Conservation (phyloP, 768 basidiomycete genomes). For the Boletus pseudo-olivaceus region DNA sequence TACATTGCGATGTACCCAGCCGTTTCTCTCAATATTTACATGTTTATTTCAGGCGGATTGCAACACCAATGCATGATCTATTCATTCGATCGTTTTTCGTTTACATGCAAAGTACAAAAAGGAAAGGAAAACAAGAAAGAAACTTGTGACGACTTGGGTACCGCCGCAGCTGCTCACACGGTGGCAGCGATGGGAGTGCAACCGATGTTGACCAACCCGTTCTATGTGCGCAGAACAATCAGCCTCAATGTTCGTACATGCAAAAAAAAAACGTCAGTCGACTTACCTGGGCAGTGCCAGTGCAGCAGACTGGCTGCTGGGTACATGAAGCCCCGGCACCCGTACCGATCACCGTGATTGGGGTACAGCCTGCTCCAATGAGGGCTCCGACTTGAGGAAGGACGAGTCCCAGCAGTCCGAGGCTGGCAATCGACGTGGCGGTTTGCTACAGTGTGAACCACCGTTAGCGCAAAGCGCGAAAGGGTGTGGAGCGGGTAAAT, state of each 20-base stretch:
- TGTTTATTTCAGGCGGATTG: background rate
- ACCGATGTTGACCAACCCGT: constrained; percentile 4
- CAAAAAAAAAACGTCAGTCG: no score
- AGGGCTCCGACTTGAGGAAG: background rate
- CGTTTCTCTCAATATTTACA: background rate
- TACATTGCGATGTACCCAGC: background rate
- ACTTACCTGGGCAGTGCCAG: no score
- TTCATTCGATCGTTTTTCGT: background rate
- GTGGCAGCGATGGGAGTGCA: constrained; percentile 2
- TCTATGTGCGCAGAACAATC: background rate
- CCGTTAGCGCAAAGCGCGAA: background rate
- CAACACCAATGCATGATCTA: background rate
- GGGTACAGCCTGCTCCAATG: constrained; percentile 9
- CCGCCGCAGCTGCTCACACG: background rate
- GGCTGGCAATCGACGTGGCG: background rate
- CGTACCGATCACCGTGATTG: background rate
- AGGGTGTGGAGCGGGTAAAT: no score
- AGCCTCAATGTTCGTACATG: background rate
- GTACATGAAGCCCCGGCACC: constrained; percentile 5
- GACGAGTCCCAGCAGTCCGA: background rate
- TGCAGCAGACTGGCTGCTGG: constrained; percentile 18
- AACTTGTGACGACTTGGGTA: no score
- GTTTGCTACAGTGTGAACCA: background rate
- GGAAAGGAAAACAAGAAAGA: no score
- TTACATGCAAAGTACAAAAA: background rate